These are phyloP conservation scores for Lippia alba DNA, from an alignment of 305 asterid genomes.

Conservation along the genomic window DNA sequence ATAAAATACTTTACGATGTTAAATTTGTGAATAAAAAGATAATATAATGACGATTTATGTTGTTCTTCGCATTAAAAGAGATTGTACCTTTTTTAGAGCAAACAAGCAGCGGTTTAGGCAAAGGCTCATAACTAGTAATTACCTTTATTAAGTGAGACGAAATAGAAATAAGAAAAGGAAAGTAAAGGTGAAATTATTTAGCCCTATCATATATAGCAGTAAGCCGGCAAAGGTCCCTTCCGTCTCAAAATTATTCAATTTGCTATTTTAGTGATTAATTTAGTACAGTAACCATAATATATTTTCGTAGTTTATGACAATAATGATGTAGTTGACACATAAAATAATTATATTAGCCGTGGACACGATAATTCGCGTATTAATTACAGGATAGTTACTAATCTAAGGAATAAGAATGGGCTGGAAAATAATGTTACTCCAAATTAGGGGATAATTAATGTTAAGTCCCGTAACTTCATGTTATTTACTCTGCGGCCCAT, in stretches of 20 bases:
- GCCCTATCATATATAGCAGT: slow-evolving; percentile 14
- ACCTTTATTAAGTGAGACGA: neutral
- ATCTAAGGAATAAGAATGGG: neutral
- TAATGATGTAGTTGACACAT: neutral
- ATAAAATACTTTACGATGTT: no score
- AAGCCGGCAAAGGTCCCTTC: neutral
- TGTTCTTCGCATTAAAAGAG: neutral
- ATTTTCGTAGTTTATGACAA: no score
- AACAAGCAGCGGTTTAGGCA: no score
- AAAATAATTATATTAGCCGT: no score
- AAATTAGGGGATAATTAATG: neutral
- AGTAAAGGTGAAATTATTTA: neutral
- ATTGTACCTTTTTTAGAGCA: slow-evolving; percentile 1
- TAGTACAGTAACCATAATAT: no score
- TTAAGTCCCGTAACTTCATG: neutral
- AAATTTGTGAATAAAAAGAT: no score
- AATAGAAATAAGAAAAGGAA: no score
- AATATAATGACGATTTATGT: no score
- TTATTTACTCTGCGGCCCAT: neutral
- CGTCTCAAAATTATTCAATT: neutral
- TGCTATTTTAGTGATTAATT: neutral
- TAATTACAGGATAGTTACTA: neutral
- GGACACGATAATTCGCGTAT: neutral
- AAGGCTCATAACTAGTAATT: no score
- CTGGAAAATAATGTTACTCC: neutral